Evolutionary conservation across 2,329 filamentous ascomycete species (phyloP).

Genomic region (Xylariaceae sp.): DNA sequence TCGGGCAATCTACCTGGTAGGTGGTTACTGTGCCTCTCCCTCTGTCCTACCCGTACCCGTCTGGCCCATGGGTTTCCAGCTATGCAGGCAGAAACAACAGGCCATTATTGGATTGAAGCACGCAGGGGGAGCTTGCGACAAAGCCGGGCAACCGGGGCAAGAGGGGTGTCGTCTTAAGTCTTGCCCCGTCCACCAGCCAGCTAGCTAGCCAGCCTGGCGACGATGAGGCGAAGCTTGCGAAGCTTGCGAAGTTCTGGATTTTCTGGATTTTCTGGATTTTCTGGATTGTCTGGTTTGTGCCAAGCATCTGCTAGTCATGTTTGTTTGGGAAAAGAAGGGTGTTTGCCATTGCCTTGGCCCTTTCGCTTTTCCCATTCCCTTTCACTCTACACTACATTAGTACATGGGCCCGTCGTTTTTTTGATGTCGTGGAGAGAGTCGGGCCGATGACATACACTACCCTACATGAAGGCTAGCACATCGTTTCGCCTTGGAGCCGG

Average conservation of each 20-base stretch:
- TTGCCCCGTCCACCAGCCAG: too few species aligned
- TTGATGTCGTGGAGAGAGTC: constrained; percentile 12
- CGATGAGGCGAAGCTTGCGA: background rate
- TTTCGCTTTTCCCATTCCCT: background rate
- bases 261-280: background rate
- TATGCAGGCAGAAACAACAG: background rate
- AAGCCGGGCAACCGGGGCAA: background rate
- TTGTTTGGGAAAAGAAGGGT: background rate
- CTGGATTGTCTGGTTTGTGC: background rate
- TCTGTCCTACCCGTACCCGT: background rate
- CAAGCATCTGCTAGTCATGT: background rate
- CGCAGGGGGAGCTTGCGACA: too few species aligned
- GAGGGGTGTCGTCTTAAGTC: too few species aligned
- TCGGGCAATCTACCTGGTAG: background rate
- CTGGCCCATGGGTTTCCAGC: too few species aligned
- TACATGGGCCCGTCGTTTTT: background rate
- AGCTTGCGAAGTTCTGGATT: background rate
- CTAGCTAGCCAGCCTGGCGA: background rate
- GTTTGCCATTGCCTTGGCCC: background rate
- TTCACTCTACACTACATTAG: background rate
- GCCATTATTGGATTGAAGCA: background rate
- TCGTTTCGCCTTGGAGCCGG: too few species aligned
- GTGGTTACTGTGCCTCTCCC: background rate
- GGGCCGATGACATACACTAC: constrained; percentile 10
- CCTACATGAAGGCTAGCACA: too few species aligned